Evolutionary conservation across 2,329 filamentous ascomycete species (phyloP), one percentile per base, ranked within the genome.

Genomic region (Beauveria scarabaeidicola): DNA sequence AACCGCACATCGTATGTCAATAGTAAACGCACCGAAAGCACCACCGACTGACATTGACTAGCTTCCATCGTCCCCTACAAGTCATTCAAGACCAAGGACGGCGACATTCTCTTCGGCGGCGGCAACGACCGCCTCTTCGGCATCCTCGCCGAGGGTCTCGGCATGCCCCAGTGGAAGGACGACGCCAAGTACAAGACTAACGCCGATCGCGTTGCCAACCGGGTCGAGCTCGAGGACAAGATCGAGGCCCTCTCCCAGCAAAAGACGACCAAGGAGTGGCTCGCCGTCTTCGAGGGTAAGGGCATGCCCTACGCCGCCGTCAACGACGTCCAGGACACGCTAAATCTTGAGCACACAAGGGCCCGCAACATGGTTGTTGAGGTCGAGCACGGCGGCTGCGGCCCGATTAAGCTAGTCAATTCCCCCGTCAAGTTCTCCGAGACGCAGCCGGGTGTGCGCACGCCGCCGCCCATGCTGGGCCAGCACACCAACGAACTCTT

Each of bases 31-130:
- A 25, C 44, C 8, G 10, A 19, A 51, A 17, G 29, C 9, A 8
- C 17, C 13, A 29, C 50, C 50, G 11, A 52, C 50, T 43, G 25
- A 46, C 19, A 54, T 43, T 13, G 13, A 10, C 13, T 57, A 92
- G 89, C 93, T n/a, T 96, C 91, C 0, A 97, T 99, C 70, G 94
- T 99, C 0, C 94, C 94, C 0, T 99, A 99, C 72, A 87, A 88
- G 67, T 90, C 91, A 0, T 99, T 90, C 72, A 81, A 84, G 67
- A 90, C 87, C 4, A 82, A 81, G 58, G 86, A 91, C 62, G 85
- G 86, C n/a, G 83, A 85, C 60, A 79, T 90, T 40, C 78, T 91
- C 21, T 79, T 89, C 51, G 87, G 87, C 5, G 87, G 87, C 29
- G 86, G 85, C n/a, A 90, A 90, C 65, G 85, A 89, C 67, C 79